Base-by-base conservation (phyloP, 352 stramenopile species). In the Globisporangium apiculatum region DNA sequence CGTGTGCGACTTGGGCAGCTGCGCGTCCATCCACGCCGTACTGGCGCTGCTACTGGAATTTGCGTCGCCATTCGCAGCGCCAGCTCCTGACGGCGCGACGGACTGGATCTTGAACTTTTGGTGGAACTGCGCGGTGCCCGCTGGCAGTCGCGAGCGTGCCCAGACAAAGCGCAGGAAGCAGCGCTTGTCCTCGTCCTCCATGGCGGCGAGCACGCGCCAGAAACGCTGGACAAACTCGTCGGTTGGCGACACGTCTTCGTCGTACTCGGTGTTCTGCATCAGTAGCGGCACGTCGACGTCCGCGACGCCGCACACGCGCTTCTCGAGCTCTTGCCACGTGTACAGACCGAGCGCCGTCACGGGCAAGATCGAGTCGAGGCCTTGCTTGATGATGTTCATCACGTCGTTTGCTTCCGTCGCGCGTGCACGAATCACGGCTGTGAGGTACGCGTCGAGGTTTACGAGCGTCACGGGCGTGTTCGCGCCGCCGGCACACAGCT, bases 81-180 rank as follows among this genome's bases (percentile, higher is more conserved):
- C 24, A 31, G 24, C 24, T 31, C 24, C 24, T 31, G 24, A 31
- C 4, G 66, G 65, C 2, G 65, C 63, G 4, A 89, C 65, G 2
- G 76, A 83, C 65, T 94, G 85, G 57, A 94, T 89, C 53, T 94
- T 94, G 64, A 94, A 93, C 61, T 91, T 91, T 55, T 93, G 83
- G 35, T 86, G 72, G 48, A 94, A 94, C 55, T 89, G 71, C 17
- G 69, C 69, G 0, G 69, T 72, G 2, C 77, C 75, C 3, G 82
- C 59, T 3, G 85, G 85, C 18, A 94, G 58, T 4, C 81, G 72
- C 2, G 83, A 89, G 15, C 85, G 79, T 1, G 83, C 85, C 81
- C 83, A 94, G 4, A 93, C 85, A 49, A 94, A 94, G 11, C 83
- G 74, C 40, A 94, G 58, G 51, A 94, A 94, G 6, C 79, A 79